Conservation (phyloP, 345 rosid species). For the Kandelia obovata region DNA sequence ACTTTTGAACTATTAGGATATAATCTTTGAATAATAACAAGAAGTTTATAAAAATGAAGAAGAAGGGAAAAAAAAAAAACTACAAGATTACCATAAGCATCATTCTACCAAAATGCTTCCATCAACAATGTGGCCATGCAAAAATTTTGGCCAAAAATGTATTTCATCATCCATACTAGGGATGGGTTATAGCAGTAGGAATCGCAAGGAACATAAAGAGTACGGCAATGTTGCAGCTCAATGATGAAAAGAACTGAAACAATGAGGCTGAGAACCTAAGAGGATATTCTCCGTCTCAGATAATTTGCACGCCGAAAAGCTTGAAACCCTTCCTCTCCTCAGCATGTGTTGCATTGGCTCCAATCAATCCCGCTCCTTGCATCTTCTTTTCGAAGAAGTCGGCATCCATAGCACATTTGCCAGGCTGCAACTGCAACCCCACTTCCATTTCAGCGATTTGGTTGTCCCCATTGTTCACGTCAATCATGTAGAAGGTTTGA, state of each 20-base stretch:
- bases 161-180: neutral
- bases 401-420: neutral
- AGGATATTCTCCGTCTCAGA: neutral
- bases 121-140: neutral
- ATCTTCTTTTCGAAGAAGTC: neutral
- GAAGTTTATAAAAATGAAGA: too few relatives aligned
- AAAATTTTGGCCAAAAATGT: conserved; percentile 4
- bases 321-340: conserved; percentile 25
- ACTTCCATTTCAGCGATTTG: neutral
- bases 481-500: conserved; percentile 41
- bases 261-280: neutral
- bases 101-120: neutral
- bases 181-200: neutral
- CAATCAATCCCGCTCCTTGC: conserved; percentile 9
- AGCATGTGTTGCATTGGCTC: neutral
- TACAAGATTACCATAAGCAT: too few relatives aligned
- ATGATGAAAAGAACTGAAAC: neutral
- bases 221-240: neutral
- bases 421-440: conserved; percentile 14
- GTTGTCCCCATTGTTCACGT: conserved; percentile 14
- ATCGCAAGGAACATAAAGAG: neutral
- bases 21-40: too few relatives aligned
- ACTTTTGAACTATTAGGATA: too few relatives aligned
- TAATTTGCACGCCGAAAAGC: conserved; percentile 45
- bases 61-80: neutral